These are phyloP conservation scores for Neurospora terricola DNA, from an alignment of 495 filamentous ascomycete genomes.

Conservation along the genomic window DNA sequence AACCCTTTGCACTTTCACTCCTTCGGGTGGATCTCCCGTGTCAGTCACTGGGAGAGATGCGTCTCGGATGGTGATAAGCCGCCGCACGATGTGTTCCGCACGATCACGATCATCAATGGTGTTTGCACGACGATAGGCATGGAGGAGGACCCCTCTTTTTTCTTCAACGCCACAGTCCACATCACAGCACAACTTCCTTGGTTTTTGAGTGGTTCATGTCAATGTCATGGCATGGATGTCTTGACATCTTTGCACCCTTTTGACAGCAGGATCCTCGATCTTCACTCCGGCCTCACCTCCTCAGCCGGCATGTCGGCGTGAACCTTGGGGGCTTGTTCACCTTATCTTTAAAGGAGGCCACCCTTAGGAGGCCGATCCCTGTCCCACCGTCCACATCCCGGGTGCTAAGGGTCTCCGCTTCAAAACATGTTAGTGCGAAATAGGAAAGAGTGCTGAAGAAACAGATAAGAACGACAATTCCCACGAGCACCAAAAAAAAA, in stretches of 20 bases:
- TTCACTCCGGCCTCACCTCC: neutral
- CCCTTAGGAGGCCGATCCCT: neutral
- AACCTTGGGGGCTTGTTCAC: neutral
- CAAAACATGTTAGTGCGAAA: neutral
- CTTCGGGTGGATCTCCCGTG: neutral
- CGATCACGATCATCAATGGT: neutral
- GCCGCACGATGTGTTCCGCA: neutral
- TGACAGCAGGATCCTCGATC: neutral
- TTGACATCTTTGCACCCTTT: neutral
- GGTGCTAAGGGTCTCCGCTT: neutral
- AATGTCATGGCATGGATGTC: too few relatives aligned
- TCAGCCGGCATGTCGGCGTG: neutral
- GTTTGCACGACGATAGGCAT: neutral
- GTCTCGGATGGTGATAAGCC: neutral
- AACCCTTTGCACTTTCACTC: neutral
- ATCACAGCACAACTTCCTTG: neutral
- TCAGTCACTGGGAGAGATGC: neutral
- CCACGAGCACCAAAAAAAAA: neutral
- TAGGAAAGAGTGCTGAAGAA: neutral
- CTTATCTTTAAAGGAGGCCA: neutral
- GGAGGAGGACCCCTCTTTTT: neutral
- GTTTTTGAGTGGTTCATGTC: neutral
- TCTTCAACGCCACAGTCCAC: neutral
- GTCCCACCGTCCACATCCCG: neutral
- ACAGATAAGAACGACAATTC: neutral